These are phyloP conservation scores for Pelargonium citronellum DNA, from an alignment of 441 rosid genomes.

Conservation along the genomic window DNA sequence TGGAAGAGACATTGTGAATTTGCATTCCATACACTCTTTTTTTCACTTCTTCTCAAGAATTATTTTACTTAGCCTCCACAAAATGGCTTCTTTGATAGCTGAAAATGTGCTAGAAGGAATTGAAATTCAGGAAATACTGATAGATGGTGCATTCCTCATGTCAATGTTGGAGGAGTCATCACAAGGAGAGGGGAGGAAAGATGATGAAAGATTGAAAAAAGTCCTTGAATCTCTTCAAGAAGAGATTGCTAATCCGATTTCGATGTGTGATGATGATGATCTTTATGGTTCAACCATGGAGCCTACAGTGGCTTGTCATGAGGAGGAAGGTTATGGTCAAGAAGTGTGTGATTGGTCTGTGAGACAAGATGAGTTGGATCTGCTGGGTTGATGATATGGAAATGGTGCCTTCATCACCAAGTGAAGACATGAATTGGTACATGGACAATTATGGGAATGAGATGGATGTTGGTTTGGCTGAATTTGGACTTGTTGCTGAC, in stretches of 20 bases:
- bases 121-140: neutral
- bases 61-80: neutral
- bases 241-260: neutral
- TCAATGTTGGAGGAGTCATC: conserved; percentile 3
- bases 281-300: neutral
- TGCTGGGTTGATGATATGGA: conserved; percentile 8
- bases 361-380: neutral
- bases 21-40: neutral
- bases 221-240: conserved; percentile 4
- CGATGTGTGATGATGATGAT: neutral
- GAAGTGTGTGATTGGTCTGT: neutral
- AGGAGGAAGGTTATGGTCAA: too few relatives aligned
- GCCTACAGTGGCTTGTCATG: neutral
- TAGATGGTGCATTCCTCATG: conserved; percentile 6
- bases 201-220: neutral
- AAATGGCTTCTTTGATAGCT: conserved; percentile 7
- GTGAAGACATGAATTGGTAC: conserved; percentile 9
- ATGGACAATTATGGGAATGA: neutral
- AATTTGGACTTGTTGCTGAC: conserved; percentile 8
- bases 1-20: neutral
- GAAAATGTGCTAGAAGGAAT: conserved; percentile 2
- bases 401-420: conserved; percentile 11
- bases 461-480: conserved; percentile 5
- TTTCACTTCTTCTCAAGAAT: neutral
- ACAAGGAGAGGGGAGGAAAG: neutral